Percentiles rank a stretch among this genome's conserved stretches.
phyloP scores from a whole-genome alignment of 2,329 filamentous ascomycete genomes.

The Elsinoe fawcettii region DNA sequence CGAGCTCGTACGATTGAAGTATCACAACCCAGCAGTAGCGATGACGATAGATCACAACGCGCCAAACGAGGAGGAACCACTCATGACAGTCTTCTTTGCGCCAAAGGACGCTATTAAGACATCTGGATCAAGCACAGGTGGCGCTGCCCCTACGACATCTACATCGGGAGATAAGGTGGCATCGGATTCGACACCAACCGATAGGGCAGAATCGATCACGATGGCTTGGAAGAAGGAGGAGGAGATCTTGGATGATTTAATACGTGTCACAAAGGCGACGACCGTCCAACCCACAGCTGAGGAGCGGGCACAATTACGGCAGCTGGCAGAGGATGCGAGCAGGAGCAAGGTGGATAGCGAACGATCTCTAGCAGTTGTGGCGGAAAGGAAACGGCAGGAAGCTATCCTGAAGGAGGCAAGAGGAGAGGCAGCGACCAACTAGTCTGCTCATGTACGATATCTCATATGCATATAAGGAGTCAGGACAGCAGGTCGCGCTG shows the following conservation, averaged over 20 bases:
- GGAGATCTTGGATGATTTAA: constrained; percentile 56
- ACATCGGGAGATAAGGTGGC: constrained; percentile 27
- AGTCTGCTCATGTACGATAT: constrained; percentile 19
- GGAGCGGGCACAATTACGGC: constrained; percentile 52
- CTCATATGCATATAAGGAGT: constrained; percentile 9
- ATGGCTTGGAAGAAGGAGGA: constrained; percentile 56
- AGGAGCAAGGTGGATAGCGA: constrained; percentile 49
- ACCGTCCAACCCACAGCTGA: constrained; percentile 50
- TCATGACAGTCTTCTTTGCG: constrained; percentile 57
- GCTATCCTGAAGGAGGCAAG: constrained; percentile 50
- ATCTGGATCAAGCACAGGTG: constrained; percentile 26
- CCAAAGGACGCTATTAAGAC: constrained; percentile 25
- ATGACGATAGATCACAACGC: constrained; percentile 70
- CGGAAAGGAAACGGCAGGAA: constrained; percentile 55
- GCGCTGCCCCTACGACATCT: constrained; percentile 22
- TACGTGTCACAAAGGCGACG: constrained; percentile 55
- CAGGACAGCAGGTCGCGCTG: neutral
- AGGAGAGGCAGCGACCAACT: constrained; percentile 34
- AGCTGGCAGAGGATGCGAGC: constrained; percentile 48
- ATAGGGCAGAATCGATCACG: constrained; percentile 37
- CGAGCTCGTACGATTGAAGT: constrained; percentile 81
- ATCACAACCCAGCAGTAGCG: constrained; percentile 76
- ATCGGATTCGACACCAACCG: constrained; percentile 25
- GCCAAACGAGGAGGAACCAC: constrained; percentile 49
- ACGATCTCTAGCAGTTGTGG: constrained; percentile 45